Conservation (phyloP, 78 protist species). For the Dictyostelium firmibasis region DNA sequence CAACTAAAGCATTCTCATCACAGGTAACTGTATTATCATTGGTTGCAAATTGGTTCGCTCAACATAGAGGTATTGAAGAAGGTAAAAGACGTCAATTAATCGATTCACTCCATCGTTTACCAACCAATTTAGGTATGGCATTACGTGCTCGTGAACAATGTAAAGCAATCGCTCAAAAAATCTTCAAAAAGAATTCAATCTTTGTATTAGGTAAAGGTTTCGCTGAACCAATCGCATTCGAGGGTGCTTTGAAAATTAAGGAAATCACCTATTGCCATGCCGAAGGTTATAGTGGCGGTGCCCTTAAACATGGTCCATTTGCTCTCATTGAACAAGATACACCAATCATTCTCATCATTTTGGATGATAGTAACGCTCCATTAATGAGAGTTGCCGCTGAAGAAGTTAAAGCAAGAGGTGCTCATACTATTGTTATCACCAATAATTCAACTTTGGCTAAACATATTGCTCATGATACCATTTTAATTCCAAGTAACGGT, state of each 20-base stretch:
- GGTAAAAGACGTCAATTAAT: constrained; percentile 76
- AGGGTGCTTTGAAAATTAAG: constrained; percentile 88
- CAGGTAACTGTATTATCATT: constrained; percentile 84
- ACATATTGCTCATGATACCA: constrained; percentile 54
- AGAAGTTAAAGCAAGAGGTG: constrained; percentile 83
- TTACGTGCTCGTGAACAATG: constrained; percentile 66
- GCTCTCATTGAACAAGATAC: constrained; percentile 94
- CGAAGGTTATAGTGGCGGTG: constrained; percentile 97
- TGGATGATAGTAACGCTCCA: constrained; percentile 67
- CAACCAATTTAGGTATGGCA: constrained; percentile 80
- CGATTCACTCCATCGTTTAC: constrained; percentile 74
- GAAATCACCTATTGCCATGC: constrained; percentile 97
- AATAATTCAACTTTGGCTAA: constrained; percentile 35
- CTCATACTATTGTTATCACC: constrained; percentile 77
- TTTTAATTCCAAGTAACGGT: constrained; percentile 78
- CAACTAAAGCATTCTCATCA: constrained; percentile 98
- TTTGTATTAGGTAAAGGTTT: constrained; percentile 96
- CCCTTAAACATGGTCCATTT: constrained; percentile 98
- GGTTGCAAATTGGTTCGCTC: constrained; percentile 84
- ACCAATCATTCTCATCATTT: constrained; percentile 87
- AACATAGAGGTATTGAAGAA: constrained; percentile 57
- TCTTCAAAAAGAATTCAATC: constrained; percentile 54
- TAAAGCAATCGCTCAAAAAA: constrained; percentile 76
- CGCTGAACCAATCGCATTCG: constrained; percentile 93
- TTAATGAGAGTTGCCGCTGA: constrained; percentile 77